Evolutionary conservation across 352 stramenopile species (phyloP).

Genomic region (Achlya hypogyna): DNA sequence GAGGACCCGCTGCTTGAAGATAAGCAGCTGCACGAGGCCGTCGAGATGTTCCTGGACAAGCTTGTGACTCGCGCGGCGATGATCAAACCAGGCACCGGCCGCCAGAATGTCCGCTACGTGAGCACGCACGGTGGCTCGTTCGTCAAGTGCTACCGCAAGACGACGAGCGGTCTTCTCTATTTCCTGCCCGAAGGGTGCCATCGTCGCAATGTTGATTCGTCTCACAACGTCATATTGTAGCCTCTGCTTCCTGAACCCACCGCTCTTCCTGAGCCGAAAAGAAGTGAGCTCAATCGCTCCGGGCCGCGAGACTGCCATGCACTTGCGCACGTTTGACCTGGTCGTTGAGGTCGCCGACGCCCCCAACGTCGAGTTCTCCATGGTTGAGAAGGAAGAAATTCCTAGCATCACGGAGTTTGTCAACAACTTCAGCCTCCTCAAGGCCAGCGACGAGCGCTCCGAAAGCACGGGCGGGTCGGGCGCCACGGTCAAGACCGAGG

Average conservation of each 20-base stretch:
- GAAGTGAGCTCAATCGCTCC: slow-evolving; percentile 9
- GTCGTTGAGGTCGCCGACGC: slow-evolving; percentile 3
- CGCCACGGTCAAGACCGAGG: not conserved
- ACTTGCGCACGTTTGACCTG: slow-evolving; percentile 14
- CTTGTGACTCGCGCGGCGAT: not conserved
- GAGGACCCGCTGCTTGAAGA: not conserved
- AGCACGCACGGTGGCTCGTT: slow-evolving; percentile 14
- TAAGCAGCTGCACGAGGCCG: slow-evolving; percentile 6
- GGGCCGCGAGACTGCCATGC: slow-evolving; percentile 7
- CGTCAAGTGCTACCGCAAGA: slow-evolving; percentile 19
- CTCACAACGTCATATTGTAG: not conserved
- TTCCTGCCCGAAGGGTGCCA: slow-evolving; percentile 11
- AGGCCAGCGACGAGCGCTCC: not conserved
- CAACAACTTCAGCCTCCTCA: not conserved
- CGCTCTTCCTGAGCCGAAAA: slow-evolving; percentile 16
- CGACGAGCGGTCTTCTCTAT: slow-evolving; percentile 7
- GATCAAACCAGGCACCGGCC: slow-evolving; percentile 1
- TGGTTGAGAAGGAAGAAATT: slow-evolving; percentile 21
- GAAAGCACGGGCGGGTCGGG: not conserved
- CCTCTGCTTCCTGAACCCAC: slow-evolving; percentile 18
- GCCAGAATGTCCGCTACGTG: slow-evolving; percentile 14
- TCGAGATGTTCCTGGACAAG: not conserved
- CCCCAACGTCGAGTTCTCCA: slow-evolving; percentile 11
- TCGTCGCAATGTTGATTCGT: not conserved
- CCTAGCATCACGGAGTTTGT: slow-evolving; percentile 22